Conservation (phyloP, 495 filamentous ascomycete species). For the Neurospora sp. region DNA sequence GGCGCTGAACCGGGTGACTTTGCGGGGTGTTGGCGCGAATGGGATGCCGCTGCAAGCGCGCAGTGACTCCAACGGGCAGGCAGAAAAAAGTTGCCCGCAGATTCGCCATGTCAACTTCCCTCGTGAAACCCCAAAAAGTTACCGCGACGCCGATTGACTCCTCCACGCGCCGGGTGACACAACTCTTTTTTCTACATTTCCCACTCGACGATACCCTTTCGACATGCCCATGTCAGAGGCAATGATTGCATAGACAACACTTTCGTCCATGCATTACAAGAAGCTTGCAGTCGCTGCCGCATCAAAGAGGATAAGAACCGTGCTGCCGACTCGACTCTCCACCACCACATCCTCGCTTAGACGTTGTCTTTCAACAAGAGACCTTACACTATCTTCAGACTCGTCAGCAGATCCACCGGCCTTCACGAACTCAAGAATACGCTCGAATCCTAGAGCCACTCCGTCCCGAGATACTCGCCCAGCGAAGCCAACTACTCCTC, state of each 20-base stretch:
- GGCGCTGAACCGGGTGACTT: background rate
- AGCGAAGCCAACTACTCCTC: background rate
- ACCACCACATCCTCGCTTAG: background rate
- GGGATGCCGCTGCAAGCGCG: background rate
- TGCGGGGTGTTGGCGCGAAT: background rate
- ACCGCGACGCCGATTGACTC: background rate
- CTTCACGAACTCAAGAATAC: background rate
- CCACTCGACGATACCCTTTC: background rate
- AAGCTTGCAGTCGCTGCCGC: background rate
- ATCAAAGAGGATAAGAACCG: background rate
- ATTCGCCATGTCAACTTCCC: background rate
- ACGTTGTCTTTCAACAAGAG: background rate
- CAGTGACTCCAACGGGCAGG: background rate
- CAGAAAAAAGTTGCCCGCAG: background rate
- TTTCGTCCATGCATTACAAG: background rate
- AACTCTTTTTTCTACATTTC: background rate
- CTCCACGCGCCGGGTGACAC: background rate
- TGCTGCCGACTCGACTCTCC: background rate
- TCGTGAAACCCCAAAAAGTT: background rate
- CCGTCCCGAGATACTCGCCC: background rate
- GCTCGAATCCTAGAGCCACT: background rate
- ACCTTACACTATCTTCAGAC: background rate
- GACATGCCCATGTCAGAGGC: background rate
- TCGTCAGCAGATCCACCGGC: background rate
- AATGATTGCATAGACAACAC: background rate